A percentile compares a stretch with the other conserved stretches of the same genome.
phyloP scores from a whole-genome alignment of 2,329 filamentous ascomycete genomes.

The Fusarium solani-melongenae region DNA sequence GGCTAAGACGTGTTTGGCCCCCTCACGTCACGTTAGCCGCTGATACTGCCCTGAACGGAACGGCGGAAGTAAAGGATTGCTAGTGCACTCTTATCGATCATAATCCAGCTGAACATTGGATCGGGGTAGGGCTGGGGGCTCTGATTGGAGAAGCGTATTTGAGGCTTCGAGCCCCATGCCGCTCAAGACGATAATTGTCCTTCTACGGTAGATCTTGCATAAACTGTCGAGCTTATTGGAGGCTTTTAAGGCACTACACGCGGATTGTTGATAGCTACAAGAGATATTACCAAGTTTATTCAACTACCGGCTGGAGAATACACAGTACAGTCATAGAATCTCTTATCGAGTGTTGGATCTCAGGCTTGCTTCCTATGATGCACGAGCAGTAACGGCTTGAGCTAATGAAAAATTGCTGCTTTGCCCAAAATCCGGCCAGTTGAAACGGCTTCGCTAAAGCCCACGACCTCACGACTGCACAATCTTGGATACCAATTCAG shows the following conservation, averaged over 20 bases:
- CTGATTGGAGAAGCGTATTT: neutral
- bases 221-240: neutral
- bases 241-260: neutral
- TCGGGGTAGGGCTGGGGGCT: neutral
- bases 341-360: neutral
- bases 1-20: neutral
- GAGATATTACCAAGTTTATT: neutral
- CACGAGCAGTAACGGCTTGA: neutral
- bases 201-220: neutral
- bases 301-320: neutral
- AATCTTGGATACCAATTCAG: slow-evolving; percentile 21
- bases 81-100: neutral
- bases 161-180: neutral
- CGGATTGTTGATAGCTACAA: neutral
- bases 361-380: neutral
- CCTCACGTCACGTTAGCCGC: neutral
- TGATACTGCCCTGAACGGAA: neutral
- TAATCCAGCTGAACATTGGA: neutral
- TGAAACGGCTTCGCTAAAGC: neutral
- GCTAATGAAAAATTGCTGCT: neutral
- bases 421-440: neutral
- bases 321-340: neutral
- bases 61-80: neutral
- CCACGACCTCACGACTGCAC: neutral
- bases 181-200: neutral